Percentiles rank a stretch among this genome's conserved stretches.
phyloP scores from a whole-genome alignment of 1,139 yeast genomes.

The Schwanniomyces etchellsii region DNA sequence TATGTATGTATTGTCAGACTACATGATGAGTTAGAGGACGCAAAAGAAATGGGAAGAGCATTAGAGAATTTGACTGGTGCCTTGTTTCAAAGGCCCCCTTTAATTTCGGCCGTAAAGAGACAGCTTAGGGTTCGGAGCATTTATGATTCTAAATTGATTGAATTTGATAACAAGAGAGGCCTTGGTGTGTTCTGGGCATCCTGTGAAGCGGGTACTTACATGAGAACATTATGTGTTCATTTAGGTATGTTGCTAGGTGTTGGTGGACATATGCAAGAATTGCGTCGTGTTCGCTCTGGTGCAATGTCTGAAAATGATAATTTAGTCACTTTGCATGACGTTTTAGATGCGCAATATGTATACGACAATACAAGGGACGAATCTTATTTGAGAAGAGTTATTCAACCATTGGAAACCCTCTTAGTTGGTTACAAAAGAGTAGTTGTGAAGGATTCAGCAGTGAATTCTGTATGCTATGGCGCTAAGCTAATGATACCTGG shows the following conservation, averaged over 20 bases:
- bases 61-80: slow-evolving; percentile 97
- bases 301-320: slow-evolving; percentile 88
- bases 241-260: slow-evolving; percentile 97
- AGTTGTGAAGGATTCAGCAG: slow-evolving; percentile 97
- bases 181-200: slow-evolving; percentile 99
- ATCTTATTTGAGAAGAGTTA: slow-evolving; percentile 86
- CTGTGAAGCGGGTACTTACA: slow-evolving; percentile 99
- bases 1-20: slow-evolving; percentile 95
- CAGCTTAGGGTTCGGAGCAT: slow-evolving; percentile 97
- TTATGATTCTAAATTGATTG: slow-evolving; percentile 91
- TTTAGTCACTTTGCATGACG: slow-evolving; percentile 94
- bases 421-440: slow-evolving; percentile 93
- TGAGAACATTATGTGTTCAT: slow-evolving; percentile 98
- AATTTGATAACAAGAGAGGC: slow-evolving; percentile 94
- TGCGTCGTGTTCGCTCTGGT: slow-evolving; percentile 98
- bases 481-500: slow-evolving; percentile 99
- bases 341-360: slow-evolving; percentile 95
- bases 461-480: slow-evolving; percentile 97
- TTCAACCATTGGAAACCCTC: slow-evolving; percentile 91
- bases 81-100: slow-evolving; percentile 97
- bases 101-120: slow-evolving; percentile 97
- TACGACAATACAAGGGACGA: slow-evolving; percentile 97
- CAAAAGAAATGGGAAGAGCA: slow-evolving; percentile 81
- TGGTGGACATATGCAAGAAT: slow-evolving; percentile 99
- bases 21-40: slow-evolving; percentile 88